Percentiles rank a stretch among this genome's conserved stretches.
These are phyloP conservation scores for Penicillium cataractarum DNA, from an alignment of 495 filamentous ascomycete species.

Conservation along the genomic window DNA sequence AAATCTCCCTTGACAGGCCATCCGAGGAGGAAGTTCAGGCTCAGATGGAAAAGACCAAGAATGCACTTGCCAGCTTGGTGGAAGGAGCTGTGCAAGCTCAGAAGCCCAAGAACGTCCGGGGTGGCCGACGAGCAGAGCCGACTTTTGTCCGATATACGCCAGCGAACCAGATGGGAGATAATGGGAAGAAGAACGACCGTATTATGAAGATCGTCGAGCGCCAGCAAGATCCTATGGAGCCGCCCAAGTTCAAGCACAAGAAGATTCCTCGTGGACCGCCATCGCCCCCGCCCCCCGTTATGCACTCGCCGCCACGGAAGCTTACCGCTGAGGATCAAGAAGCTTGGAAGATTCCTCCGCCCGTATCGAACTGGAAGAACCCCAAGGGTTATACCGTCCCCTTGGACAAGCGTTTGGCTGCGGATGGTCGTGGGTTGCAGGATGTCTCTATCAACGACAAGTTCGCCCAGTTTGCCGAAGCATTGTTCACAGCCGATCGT, in stretches of 20 bases:
- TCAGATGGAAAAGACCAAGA: constrained; percentile 85
- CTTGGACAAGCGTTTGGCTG: constrained; percentile 94
- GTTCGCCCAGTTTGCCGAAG: constrained; percentile 94
- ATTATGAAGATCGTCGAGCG: constrained; percentile 98
- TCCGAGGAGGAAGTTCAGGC: constrained; percentile 80
- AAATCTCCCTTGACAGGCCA: constrained; percentile 86
- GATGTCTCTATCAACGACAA: constrained; percentile 99
- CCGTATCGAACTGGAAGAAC: constrained; percentile 99
- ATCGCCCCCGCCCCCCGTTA: constrained; percentile 87
- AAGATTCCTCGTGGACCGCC: constrained; percentile 96
- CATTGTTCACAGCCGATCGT: constrained; percentile 88
- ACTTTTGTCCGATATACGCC: constrained; percentile 97
- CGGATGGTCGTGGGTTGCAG: constrained; percentile 88
- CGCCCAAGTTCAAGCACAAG: constrained; percentile 97
- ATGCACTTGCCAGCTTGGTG: constrained; percentile 79
- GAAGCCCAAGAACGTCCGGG: constrained; percentile 92
- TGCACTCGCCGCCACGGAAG: constrained; percentile 94
- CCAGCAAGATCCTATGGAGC: constrained; percentile 96
- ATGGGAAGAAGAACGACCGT: constrained; percentile 81
- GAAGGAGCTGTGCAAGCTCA: constrained; percentile 85
- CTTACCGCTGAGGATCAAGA: constrained; percentile 97
- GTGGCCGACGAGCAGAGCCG: constrained; percentile 74
- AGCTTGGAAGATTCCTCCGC: constrained; percentile 92
- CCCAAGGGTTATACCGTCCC: constrained; percentile 97
- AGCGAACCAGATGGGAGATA: constrained; percentile 96